Evolutionary conservation across 148 eudicot species (phyloP).

Genomic region (Rhododendron kiyosumense): DNA sequence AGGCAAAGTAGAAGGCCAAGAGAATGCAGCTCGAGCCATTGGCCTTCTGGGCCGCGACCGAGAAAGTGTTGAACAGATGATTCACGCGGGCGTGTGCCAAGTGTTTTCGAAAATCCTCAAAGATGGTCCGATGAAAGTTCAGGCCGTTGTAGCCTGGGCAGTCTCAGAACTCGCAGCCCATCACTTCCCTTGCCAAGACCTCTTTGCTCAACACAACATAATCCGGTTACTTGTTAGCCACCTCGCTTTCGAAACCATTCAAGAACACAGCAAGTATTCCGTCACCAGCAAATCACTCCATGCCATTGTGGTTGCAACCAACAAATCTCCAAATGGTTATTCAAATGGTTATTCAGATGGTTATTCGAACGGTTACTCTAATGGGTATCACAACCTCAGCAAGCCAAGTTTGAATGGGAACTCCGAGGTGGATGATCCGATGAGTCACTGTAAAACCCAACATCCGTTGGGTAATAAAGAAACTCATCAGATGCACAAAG

Average conservation of each 20-base stretch:
- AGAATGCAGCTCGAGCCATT: slow-evolving; percentile 74
- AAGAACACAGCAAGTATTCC: slow-evolving; percentile 77
- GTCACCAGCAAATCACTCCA: slow-evolving; percentile 39
- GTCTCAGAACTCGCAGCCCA: slow-evolving; percentile 67
- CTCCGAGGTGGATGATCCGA: slow-evolving; percentile 27
- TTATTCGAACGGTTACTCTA: slow-evolving; percentile 15
- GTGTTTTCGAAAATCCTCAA: slow-evolving; percentile 78
- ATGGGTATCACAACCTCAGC: background rate
- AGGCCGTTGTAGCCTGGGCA: slow-evolving; percentile 91
- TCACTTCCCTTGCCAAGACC: slow-evolving; percentile 66
- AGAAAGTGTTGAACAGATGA: slow-evolving; percentile 82
- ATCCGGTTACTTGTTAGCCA: slow-evolving; percentile 72
- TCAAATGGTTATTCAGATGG: slow-evolving; percentile 7
- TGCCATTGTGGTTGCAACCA: slow-evolving; percentile 48
- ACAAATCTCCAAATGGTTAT: slow-evolving; percentile 4
- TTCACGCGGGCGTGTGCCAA: slow-evolving; percentile 62
- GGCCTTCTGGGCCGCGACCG: slow-evolving; percentile 69
- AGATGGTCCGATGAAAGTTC: slow-evolving; percentile 90
- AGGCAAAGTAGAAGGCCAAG: slow-evolving; percentile 82
- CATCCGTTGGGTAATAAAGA: slow-evolving; percentile 49
- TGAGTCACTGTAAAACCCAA: slow-evolving; percentile 10
- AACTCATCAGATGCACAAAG: slow-evolving; percentile 37
- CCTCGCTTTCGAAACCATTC: slow-evolving; percentile 79
- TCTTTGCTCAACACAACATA: slow-evolving; percentile 69
- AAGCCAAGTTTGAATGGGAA: slow-evolving; percentile 22